A percentile compares a stretch with the other conserved stretches of the same genome.
Conservation (phyloP, 192 early-diverging fungal species). For the Geranomyces variabilis region DNA sequence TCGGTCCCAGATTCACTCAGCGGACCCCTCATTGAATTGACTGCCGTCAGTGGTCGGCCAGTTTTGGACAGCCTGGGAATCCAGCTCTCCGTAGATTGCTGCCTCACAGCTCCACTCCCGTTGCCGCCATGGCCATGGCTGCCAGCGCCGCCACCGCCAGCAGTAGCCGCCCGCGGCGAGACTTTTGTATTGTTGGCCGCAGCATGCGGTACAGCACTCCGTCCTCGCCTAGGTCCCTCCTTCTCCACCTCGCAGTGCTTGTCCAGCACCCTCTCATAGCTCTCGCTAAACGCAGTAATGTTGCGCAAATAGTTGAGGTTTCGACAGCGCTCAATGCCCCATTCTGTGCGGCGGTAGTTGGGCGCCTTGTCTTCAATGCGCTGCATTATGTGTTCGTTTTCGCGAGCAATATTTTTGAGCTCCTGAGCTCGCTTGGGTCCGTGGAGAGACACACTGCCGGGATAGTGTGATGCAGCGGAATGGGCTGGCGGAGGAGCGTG, state of each 20-base stretch:
- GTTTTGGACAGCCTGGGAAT: conserved; percentile 2
- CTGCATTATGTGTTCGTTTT: conserved; percentile 49
- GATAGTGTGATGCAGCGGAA: not conserved
- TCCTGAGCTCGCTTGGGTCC: conserved; percentile 36
- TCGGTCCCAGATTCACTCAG: conserved; percentile 19
- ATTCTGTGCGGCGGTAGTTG: conserved; percentile 47
- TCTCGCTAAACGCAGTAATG: conserved; percentile 51
- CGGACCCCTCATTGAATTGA: conserved; percentile 23
- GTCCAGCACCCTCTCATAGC: conserved; percentile 41
- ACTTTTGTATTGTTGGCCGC: not conserved
- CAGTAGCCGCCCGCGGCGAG: not conserved
- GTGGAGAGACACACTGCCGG: conserved; percentile 2
- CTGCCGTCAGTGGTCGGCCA: conserved; percentile 25
- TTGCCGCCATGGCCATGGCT: not conserved
- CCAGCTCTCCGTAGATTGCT: not conserved
- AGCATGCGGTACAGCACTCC: not conserved
- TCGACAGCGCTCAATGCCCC: conserved; percentile 41
- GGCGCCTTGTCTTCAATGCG: conserved; percentile 54
- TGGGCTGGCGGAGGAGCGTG: conserved; percentile 10
- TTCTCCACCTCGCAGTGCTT: conserved; percentile 12
- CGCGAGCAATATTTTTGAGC: conserved; percentile 28
- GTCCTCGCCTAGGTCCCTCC: not conserved
- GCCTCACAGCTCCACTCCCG: not conserved
- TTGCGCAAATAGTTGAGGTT: conserved; percentile 54
- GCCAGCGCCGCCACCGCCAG: not conserved